These are phyloP conservation scores for Megacollybia marginata DNA, from an alignment of 768 basidiomycete species.

Conservation along the genomic window DNA sequence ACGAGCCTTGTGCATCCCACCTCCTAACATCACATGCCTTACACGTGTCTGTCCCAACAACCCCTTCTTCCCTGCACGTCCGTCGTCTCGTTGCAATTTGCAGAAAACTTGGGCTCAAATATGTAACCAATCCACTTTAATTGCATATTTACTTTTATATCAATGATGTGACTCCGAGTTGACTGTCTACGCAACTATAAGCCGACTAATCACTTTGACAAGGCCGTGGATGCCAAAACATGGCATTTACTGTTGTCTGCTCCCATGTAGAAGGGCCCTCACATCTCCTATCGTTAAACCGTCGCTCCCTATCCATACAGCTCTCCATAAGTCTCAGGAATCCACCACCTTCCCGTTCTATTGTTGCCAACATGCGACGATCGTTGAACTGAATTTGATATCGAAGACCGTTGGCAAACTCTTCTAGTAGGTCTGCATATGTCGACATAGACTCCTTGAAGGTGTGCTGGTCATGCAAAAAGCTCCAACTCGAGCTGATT, in stretches of 20 bases:
- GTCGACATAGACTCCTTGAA: constrained; percentile 1
- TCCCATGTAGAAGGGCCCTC: constrained; percentile 3
- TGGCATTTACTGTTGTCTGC: constrained; percentile 1
- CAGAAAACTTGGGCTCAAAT: no score
- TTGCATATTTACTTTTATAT: no score
- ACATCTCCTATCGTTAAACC: neutral
- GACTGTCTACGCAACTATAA: no score
- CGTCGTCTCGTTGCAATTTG: no score
- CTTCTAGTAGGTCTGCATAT: neutral
- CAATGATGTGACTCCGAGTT: no score
- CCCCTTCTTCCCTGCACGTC: no score
- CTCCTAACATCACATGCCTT: no score
- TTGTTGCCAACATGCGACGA: neutral
- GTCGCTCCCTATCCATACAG: neutral
- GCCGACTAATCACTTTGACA: no score
- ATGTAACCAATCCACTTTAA: no score
- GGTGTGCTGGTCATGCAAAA: neutral
- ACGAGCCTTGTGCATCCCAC: no score
- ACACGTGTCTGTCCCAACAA: no score
- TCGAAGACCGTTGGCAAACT: constrained; percentile 4
- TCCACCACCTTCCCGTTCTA: neutral
- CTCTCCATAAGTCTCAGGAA: constrained; percentile 1
- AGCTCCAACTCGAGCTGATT: neutral
- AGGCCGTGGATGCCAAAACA: constrained; percentile 2
- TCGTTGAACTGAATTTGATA: constrained; percentile 4